A percentile compares a stretch with the other conserved stretches of the same genome.
Evolutionary conservation across 768 basidiomycete species (phyloP).

Genomic region (Rossbeevera mucosa): DNA sequence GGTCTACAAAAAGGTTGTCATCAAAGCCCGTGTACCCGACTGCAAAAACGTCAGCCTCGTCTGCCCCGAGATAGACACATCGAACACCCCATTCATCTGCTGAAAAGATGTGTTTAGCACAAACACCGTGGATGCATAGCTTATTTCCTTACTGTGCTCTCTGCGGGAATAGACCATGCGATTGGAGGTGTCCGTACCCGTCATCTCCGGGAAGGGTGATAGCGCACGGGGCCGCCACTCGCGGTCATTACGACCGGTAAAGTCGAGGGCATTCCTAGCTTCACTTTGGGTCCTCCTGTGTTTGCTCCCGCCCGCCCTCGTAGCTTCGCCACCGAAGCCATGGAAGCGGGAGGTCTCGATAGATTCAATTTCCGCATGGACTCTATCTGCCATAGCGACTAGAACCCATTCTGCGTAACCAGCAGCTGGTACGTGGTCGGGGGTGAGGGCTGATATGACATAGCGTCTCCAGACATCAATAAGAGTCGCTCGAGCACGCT

Average conservation of each 20-base stretch:
- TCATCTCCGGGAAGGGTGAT: conserved; percentile 14
- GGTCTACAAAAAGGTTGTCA: conserved; percentile 25
- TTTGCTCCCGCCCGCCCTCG: conserved; percentile 31
- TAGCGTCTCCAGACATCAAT: conserved; percentile 64
- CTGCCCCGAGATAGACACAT: neutral
- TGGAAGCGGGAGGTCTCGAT: conserved; percentile 3
- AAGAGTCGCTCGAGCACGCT: conserved; percentile 60
- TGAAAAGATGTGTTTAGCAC: conserved; percentile 12
- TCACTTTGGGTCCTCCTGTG: conserved; percentile 46
- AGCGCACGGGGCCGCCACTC: conserved; percentile 28
- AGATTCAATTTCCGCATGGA: conserved; percentile 17
- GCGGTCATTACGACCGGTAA: conserved; percentile 21
- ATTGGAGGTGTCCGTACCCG: conserved; percentile 18
- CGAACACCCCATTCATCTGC: conserved; percentile 31
- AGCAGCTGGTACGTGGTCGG: conserved; percentile 31
- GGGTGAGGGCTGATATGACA: conserved; percentile 49
- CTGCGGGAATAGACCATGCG: conserved; percentile 29
- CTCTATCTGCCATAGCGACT: conserved; percentile 20
- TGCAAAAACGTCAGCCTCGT: conserved; percentile 20
- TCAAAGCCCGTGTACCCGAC: conserved; percentile 22
- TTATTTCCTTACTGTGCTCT: conserved; percentile 16
- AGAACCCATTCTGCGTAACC: conserved; percentile 33
- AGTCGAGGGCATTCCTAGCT: conserved; percentile 38
- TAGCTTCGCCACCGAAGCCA: neutral
- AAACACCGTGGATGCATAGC: neutral